Evolutionary conservation across 371 early-diverging fungal species (phyloP).

Genomic region (Mortierella sp.): DNA sequence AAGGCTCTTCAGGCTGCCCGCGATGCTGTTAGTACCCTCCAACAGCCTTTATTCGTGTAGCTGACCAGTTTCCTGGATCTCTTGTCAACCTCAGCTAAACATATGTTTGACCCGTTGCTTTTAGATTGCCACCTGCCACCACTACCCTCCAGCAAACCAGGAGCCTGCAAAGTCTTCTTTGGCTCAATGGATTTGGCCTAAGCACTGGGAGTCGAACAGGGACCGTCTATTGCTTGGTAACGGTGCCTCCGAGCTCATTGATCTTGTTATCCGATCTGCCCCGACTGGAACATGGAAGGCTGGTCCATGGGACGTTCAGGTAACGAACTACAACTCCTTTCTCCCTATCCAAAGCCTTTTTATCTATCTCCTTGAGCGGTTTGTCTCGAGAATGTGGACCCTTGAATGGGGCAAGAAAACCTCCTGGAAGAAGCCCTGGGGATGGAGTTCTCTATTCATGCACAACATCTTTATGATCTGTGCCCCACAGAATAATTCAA

Average conservation of each 20-base stretch:
- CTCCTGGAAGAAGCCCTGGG: background rate
- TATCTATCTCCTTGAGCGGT: background rate
- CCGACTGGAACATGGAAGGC: conserved; percentile 80
- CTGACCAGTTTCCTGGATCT: no score
- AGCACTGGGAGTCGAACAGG: conserved; percentile 53
- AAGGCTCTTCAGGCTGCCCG: conserved; percentile 77
- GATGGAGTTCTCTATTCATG: background rate
- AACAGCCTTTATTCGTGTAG: background rate
- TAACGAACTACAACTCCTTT: conserved; percentile 30
- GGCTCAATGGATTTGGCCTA: conserved; percentile 84
- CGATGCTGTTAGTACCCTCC: conserved; percentile 66
- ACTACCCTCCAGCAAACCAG: conserved; percentile 90
- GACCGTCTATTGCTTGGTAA: conserved; percentile 82
- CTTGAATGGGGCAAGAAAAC: background rate
- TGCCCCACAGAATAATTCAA: conserved; percentile 3
- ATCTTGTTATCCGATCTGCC: conserved; percentile 81
- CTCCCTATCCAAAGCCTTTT: background rate
- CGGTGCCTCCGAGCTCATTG: conserved; percentile 89
- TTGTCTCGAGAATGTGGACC: background rate
- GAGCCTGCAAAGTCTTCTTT: conserved; percentile 86
- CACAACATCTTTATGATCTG: conserved; percentile 18
- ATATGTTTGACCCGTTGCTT: background rate
- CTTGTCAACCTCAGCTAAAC: no score
- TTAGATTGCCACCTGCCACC: conserved; percentile 74
- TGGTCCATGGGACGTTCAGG: conserved; percentile 83